phyloP scores from a whole-genome alignment of 768 basidiomycete genomes.

The Cubamyces lactineus region DNA sequence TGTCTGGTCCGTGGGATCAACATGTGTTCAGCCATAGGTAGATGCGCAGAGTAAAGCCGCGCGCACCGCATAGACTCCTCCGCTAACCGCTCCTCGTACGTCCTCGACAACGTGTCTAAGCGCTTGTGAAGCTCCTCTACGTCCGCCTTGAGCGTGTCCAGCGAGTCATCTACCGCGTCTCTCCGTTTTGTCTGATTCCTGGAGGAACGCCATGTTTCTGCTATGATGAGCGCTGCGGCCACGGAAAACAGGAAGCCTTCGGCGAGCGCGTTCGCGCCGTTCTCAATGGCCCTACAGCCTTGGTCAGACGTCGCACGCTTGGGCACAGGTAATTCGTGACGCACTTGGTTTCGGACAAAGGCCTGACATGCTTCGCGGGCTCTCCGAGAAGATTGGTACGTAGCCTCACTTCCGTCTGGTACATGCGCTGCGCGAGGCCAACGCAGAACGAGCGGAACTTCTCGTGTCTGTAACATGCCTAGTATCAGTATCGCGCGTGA shows the following conservation, averaged over 20 bases:
- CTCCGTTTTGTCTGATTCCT: constrained; percentile 71
- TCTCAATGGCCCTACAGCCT: constrained; percentile 73
- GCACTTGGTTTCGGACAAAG: constrained; percentile 76
- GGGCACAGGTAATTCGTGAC: constrained; percentile 26
- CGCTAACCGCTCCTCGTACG: constrained; percentile 48
- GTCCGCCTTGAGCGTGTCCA: constrained; percentile 57
- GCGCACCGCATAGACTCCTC: constrained; percentile 48
- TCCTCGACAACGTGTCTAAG: constrained; percentile 44
- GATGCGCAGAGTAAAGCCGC: background rate
- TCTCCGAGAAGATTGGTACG: constrained; percentile 81
- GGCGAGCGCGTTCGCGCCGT: constrained; percentile 81
- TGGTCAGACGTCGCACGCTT: background rate
- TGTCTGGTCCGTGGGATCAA: constrained; percentile 53
- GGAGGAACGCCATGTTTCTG: constrained; percentile 76
- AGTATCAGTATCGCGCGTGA: background rate
- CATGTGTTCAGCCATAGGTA: background rate
- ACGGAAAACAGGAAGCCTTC: constrained; percentile 86
- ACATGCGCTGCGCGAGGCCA: constrained; percentile 74
- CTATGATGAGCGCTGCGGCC: constrained; percentile 71
- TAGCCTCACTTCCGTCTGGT: constrained; percentile 71
- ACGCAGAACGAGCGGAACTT: constrained; percentile 73
- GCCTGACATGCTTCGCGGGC: constrained; percentile 69
- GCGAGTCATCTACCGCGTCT: constrained; percentile 69
- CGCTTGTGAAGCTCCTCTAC: constrained; percentile 50
- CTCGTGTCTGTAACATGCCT: constrained; percentile 55